These are phyloP conservation scores for Leucocoprinus birnbaumii DNA, from an alignment of 768 basidiomycete species.

Conservation along the genomic window DNA sequence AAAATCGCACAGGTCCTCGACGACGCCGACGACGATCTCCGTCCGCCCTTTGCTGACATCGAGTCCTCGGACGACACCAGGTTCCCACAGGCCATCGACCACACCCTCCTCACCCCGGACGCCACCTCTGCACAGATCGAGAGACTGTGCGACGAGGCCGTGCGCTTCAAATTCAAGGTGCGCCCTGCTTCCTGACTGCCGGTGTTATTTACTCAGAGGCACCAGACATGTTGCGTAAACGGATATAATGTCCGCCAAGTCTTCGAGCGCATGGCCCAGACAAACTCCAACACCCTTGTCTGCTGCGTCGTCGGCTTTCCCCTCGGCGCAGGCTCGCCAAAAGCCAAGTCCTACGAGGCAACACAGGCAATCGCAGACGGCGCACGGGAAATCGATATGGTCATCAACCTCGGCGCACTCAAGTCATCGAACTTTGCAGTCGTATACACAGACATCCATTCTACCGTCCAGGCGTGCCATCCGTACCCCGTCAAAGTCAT, in stretches of 20 bases:
- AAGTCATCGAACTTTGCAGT: conserved; percentile 33
- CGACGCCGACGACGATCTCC: too few species aligned
- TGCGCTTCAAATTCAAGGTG: conserved; percentile 48
- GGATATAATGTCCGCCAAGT: conserved; percentile 42
- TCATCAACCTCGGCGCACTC: conserved; percentile 46
- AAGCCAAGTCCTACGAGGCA: conserved; percentile 46
- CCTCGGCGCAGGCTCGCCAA: conserved; percentile 41
- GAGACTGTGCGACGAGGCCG: conserved; percentile 44
- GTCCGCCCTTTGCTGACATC: conserved; percentile 21
- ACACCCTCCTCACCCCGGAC: conserved; percentile 49
- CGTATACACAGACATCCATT: conserved; percentile 36
- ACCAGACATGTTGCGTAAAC: conserved; percentile 51
- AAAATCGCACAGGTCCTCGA: too few species aligned
- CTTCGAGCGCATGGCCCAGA: conserved; percentile 31
- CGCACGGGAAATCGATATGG: conserved; percentile 50
- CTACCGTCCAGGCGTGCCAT: conserved; percentile 32
- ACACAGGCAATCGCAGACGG: conserved; percentile 41
- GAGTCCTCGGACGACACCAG: conserved; percentile 23
- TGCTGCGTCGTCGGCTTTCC: conserved; percentile 53
- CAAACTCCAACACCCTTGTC: conserved; percentile 32
- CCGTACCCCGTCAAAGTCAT: conserved; percentile 46
- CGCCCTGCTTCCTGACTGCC: neutral
- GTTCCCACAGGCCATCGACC: conserved; percentile 42
- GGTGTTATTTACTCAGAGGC: neutral
- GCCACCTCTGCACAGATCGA: conserved; percentile 43